phyloP scores from a whole-genome alignment of 2,329 filamentous ascomycete species.

The Exophiala bonariae region DNA sequence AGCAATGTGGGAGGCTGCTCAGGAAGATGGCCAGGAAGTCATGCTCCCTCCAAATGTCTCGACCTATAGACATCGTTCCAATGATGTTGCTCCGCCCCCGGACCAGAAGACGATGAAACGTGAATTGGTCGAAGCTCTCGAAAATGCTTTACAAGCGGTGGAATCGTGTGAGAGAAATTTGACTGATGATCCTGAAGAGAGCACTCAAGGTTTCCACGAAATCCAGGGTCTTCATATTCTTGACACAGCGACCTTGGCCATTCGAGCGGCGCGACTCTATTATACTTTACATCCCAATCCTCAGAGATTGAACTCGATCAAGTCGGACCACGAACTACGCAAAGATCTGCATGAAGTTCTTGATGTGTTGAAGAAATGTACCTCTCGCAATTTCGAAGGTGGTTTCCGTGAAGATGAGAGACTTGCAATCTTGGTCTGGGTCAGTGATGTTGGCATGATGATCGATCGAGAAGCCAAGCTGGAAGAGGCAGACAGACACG shows the following conservation, averaged over 20 bases:
- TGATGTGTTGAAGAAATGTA: slow-evolving; percentile 90
- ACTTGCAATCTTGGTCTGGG: slow-evolving; percentile 74
- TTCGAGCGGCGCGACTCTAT: slow-evolving; percentile 91
- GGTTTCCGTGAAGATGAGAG: slow-evolving; percentile 80
- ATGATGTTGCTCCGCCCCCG: slow-evolving; percentile 79
- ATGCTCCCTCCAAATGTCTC: slow-evolving; percentile 97
- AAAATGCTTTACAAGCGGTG: slow-evolving; percentile 68
- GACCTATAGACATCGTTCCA: slow-evolving; percentile 86
- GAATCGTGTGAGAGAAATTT: slow-evolving; percentile 36
- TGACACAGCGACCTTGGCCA: slow-evolving; percentile 91
- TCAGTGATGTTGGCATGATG: slow-evolving; percentile 73
- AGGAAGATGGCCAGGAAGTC: slow-evolving; percentile 66
- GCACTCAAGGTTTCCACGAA: slow-evolving; percentile 72
- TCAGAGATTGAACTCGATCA: slow-evolving; percentile 80
- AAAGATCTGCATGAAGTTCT: slow-evolving; percentile 81
- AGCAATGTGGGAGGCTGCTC: slow-evolving; percentile 45
- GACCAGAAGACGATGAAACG: slow-evolving; percentile 76
- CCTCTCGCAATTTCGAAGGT: slow-evolving; percentile 78
- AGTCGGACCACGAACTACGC: slow-evolving; percentile 81
- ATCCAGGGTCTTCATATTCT: slow-evolving; percentile 89
- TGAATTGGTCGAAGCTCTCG: slow-evolving; percentile 66
- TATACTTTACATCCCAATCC: slow-evolving; percentile 91
- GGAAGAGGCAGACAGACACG: slow-evolving; percentile 70
- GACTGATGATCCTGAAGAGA: slow-evolving; percentile 41
- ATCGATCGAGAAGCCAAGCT: slow-evolving; percentile 74